Evolutionary conservation across 768 basidiomycete species (phyloP).

Genomic region (Tulasnella sp.): DNA sequence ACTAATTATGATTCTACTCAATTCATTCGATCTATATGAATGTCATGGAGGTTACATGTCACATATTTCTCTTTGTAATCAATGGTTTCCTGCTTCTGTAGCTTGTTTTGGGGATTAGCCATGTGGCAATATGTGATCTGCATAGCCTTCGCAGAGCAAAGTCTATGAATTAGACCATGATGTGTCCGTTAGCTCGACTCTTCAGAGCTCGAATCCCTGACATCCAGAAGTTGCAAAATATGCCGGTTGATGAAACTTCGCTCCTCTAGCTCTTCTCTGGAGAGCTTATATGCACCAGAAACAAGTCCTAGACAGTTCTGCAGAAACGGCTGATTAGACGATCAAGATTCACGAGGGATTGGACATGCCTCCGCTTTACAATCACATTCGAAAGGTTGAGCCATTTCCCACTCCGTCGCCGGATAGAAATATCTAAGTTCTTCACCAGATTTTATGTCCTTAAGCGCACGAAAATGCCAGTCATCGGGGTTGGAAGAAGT

Average conservation of each 20-base stretch:
- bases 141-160: too few relatives aligned
- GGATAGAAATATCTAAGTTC: constrained; percentile 51
- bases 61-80: too few relatives aligned
- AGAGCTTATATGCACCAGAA: constrained; percentile 35
- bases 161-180: too few relatives aligned
- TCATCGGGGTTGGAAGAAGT: constrained; percentile 29
- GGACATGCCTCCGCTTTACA: constrained; percentile 34
- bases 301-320: constrained; percentile 38
- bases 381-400: constrained; percentile 42
- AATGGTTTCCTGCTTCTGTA: too few relatives aligned
- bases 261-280: constrained; percentile 27
- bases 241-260: constrained; percentile 34
- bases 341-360: not conserved
- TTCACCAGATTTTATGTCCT: constrained; percentile 29
- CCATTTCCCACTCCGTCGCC: constrained; percentile 59
- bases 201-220: too few relatives aligned
- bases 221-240: constrained; percentile 25
- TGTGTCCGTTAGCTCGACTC: constrained; percentile 3
- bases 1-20: too few relatives aligned
- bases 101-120: too few relatives aligned
- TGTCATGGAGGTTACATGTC: too few relatives aligned
- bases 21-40: too few relatives aligned
- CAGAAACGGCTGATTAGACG: not conserved
- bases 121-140: too few relatives aligned
- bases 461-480: constrained; percentile 40